A percentile compares a stretch with the other conserved stretches of the same genome.
Conservation (phyloP, 1,284 basidiomycete genomes). For the Ustilago sp. region DNA sequence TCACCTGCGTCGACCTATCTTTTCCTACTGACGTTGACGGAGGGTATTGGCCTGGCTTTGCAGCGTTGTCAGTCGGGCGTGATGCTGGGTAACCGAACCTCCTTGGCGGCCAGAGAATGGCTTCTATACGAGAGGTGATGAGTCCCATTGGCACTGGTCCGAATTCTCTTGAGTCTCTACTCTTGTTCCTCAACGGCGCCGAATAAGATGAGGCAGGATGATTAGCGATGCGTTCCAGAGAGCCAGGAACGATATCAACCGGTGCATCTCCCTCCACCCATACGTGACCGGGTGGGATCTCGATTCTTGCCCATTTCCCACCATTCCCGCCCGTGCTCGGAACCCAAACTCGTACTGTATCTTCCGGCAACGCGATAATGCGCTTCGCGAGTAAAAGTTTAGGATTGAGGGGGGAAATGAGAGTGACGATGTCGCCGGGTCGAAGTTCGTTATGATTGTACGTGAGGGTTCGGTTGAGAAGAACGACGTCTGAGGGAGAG, state of each 20-base stretch:
- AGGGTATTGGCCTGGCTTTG: conserved; percentile 14
- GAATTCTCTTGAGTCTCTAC: conserved; percentile 72
- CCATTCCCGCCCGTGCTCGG: conserved; percentile 7
- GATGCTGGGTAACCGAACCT: conserved; percentile 51
- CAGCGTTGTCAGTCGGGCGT: conserved; percentile 22
- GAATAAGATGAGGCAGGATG: conserved; percentile 9
- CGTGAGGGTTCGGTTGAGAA: conserved; percentile 72
- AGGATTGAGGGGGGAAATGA: conserved; percentile 73
- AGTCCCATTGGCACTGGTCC: conserved; percentile 73
- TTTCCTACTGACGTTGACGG: conserved; percentile 13
- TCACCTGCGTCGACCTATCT: conserved; percentile 39
- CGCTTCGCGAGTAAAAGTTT: conserved; percentile 73
- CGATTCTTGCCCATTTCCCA: conserved; percentile 46
- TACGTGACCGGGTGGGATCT: conserved; percentile 66
- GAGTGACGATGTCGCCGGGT: conserved; percentile 73
- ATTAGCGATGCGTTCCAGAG: conserved; percentile 26
- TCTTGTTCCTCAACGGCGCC: conserved; percentile 15
- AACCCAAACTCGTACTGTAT: conserved; percentile 70
- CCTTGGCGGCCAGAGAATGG: conserved; percentile 71
- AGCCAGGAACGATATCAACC: conserved; percentile 53
- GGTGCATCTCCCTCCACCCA: conserved; percentile 74
- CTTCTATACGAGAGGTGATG: conserved; percentile 70
- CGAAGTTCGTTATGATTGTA: conserved; percentile 63
- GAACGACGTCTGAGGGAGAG: conserved; percentile 72
- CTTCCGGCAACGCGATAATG: conserved; percentile 73